Conservation (phyloP, 169 alveolate genomes). For the Cytauxzoon felis region DNA sequence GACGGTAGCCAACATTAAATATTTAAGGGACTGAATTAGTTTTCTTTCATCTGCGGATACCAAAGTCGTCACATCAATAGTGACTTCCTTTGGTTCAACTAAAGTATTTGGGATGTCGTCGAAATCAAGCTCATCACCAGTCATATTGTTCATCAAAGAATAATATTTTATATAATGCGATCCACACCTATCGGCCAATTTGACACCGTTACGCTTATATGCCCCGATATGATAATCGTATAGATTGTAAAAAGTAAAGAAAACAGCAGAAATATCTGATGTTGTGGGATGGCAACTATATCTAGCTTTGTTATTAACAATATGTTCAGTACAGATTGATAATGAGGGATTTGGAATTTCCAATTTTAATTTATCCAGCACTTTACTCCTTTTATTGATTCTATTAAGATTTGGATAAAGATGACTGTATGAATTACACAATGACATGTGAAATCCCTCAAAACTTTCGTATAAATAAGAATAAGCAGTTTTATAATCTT, state of each 20-base stretch:
- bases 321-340: conserved; percentile 22
- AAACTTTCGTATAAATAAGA: conserved; percentile 93
- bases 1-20: conserved; percentile 88
- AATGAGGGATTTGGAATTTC: conserved; percentile 38
- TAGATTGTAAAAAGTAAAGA: conserved; percentile 54
- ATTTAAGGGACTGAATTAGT: conserved; percentile 82
- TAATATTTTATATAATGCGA: conserved; percentile 59
- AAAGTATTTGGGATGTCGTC: neutral
- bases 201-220: neutral
- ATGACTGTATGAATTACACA: conserved; percentile 66
- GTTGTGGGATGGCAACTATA: conserved; percentile 67
- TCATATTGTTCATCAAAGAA: conserved; percentile 33
- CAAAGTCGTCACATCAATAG: conserved; percentile 24
- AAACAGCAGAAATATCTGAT: conserved; percentile 61
- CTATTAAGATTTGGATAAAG: conserved; percentile 65
- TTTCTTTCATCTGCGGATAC: conserved; percentile 69
- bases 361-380: conserved; percentile 30
- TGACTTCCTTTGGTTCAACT: conserved; percentile 27
- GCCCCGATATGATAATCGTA: conserved; percentile 10
- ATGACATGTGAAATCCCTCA: conserved; percentile 88
- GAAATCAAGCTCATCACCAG: conserved; percentile 30
- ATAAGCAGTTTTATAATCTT: conserved; percentile 91
- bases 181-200: conserved; percentile 22
- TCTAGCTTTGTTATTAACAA: conserved; percentile 51
- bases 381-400: conserved; percentile 42